These are phyloP conservation scores for Stylosanthes scabra DNA, from an alignment of 331 rosid species.

Conservation along the genomic window DNA sequence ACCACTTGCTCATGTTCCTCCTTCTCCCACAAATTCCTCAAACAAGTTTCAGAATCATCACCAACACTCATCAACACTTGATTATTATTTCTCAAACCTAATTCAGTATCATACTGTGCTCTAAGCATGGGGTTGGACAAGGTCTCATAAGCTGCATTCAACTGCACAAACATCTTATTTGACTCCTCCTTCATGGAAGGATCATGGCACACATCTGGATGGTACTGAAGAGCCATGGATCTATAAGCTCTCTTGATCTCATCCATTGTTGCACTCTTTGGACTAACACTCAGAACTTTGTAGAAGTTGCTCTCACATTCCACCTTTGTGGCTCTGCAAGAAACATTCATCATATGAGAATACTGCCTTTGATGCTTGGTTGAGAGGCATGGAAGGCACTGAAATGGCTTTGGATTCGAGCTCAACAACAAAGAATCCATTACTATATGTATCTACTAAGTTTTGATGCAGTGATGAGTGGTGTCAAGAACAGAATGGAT, in stretches of 20 bases:
- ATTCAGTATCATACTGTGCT: slow-evolving; percentile 51
- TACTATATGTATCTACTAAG: background rate
- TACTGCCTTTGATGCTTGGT: slow-evolving; percentile 2
- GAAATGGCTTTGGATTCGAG: slow-evolving; percentile 41
- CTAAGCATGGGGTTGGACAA: slow-evolving; percentile 61
- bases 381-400: slow-evolving; percentile 22
- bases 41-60: background rate
- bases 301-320: slow-evolving; percentile 45
- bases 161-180: slow-evolving; percentile 52
- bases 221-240: slow-evolving; percentile 65
- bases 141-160: slow-evolving; percentile 63
- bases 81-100: slow-evolving; percentile 39
- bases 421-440: slow-evolving; percentile 42
- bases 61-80: background rate
- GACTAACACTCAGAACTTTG: slow-evolving; percentile 49
- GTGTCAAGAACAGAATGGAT: background rate
- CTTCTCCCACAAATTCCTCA: slow-evolving; percentile 45
- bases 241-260: slow-evolving; percentile 75
- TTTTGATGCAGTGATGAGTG: slow-evolving; percentile 4
- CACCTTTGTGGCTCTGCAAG: slow-evolving; percentile 45
- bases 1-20: slow-evolving; percentile 17
- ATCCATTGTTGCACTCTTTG: slow-evolving; percentile 41
- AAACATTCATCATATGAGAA: slow-evolving; percentile 1
- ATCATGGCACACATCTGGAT: slow-evolving; percentile 65
- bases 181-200: slow-evolving; percentile 56